phyloP scores from a whole-genome alignment of 257 asterid species.

The Thymus quinquecostatus region DNA sequence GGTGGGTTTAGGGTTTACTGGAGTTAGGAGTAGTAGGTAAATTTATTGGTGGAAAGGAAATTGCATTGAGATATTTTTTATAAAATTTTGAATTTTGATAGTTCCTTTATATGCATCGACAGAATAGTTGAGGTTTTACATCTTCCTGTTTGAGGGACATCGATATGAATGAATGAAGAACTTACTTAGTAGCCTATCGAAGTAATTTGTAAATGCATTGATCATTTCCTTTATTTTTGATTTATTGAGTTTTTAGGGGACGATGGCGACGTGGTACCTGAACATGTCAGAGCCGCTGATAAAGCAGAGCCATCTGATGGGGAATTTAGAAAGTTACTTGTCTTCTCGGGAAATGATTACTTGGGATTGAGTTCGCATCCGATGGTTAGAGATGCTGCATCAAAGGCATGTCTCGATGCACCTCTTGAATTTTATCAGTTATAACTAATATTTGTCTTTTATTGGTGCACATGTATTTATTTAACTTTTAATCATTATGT shows the following conservation, averaged over 20 bases:
- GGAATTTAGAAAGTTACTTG: conserved; percentile 63
- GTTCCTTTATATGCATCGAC: neutral
- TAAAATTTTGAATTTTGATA: neutral
- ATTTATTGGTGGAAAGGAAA: neutral
- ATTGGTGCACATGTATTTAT: neutral
- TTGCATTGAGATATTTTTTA: neutral
- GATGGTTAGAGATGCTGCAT: conserved; percentile 71
- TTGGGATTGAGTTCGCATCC: conserved; percentile 94
- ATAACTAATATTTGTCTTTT: neutral
- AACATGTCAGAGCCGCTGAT: conserved; percentile 34
- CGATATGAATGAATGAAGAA: neutral
- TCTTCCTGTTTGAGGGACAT: neutral
- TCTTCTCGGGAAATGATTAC: conserved; percentile 97
- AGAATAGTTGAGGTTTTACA: neutral
- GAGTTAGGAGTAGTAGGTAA: neutral
- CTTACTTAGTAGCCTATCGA: neutral
- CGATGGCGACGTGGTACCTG: conserved; percentile 45
- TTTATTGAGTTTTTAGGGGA: conserved; percentile 52
- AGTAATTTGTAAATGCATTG: neutral
- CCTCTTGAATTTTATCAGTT: conserved; percentile 6
- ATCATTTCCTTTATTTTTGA: neutral
- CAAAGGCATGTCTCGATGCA: conserved; percentile 53
- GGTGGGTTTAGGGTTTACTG: neutral
- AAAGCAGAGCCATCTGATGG: conserved; percentile 42
- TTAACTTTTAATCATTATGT: conserved; percentile 28